Evolutionary conservation across 371 early-diverging fungal species (phyloP), one percentile per base, ranked within the genome.

Genomic region (Mucor ambiguus): DNA sequence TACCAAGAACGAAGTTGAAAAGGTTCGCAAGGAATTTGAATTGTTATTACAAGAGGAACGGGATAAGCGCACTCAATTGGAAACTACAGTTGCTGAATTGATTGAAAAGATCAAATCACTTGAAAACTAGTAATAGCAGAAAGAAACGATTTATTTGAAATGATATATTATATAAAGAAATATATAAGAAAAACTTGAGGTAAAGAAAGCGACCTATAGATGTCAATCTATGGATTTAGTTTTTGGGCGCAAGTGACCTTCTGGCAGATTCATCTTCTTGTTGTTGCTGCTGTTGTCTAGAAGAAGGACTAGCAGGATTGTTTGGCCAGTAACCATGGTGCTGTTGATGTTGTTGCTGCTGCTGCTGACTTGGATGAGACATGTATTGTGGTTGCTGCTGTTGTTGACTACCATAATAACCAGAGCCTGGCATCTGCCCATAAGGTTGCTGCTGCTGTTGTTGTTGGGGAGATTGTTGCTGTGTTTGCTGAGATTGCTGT

Each of bases 1-100:
- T 68, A 78, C 86, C 60, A 87, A 81, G 63, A 84, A 86, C 48
- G 87, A 87, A 67, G 64, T 87, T 24, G 87, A 86, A 37, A 83
- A 82, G 32, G 69, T 81, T 16, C 77, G 78, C 60, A 80, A 76
- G 54, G 85, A 89, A 61, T 74, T 79, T 30, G 78, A 82, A 43
- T 61, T 59, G 10, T 44, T 71, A 33, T 67, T 88, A 32, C 66
- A 80, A 14, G 80, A 84, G 46, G 87, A 89, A 66, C 78, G 85
- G 35, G 84, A 76, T 33, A 74, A 78, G 41, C 79, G 86, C 7
- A 63, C 67, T 44, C 72, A 78, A 38, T 69, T 89, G 38, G 85
- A 89, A 64, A 70, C 72, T 14, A 69, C 75, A 26, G 79, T 89
- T 18, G 64, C 72, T 10, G 69, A 77, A 18, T 77, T 89, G 44